phyloP scores from a whole-genome alignment of 768 basidiomycete genomes.

The Rhodotorula graminis region DNA sequence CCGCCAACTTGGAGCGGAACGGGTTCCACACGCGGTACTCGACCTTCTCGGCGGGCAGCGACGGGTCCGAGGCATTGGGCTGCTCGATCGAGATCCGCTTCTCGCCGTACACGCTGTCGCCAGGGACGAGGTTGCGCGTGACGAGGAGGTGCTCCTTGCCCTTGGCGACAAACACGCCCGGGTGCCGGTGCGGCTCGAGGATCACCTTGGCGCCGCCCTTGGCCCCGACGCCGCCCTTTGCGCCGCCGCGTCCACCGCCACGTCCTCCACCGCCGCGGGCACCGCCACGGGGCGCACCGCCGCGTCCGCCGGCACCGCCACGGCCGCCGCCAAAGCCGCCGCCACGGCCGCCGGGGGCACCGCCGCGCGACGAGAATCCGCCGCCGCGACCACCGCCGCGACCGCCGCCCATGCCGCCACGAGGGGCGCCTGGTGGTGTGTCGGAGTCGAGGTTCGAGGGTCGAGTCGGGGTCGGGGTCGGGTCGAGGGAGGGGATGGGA shows the following conservation, averaged over 20 bases:
- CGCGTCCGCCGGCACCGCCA: not conserved
- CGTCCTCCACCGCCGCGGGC: slow-evolving; percentile 39
- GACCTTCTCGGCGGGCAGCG: slow-evolving; percentile 61
- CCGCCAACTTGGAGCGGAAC: slow-evolving; percentile 92
- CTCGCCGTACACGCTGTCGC: slow-evolving; percentile 97
- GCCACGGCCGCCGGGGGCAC: slow-evolving; percentile 41
- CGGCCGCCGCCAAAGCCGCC: slow-evolving; percentile 42
- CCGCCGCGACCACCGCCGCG: slow-evolving; percentile 49
- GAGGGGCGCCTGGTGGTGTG: not conserved
- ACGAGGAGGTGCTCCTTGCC: slow-evolving; percentile 96
- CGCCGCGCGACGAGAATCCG: slow-evolving; percentile 50
- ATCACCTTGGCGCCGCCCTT: slow-evolving; percentile 83
- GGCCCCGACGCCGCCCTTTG: slow-evolving; percentile 65
- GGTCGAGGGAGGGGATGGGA: too few species aligned
- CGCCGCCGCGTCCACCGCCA: slow-evolving; percentile 52
- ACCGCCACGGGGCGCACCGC: slow-evolving; percentile 2
- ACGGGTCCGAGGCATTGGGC: slow-evolving; percentile 47
- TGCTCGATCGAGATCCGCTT: slow-evolving; percentile 86
- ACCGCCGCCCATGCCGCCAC: slow-evolving; percentile 47
- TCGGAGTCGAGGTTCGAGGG: not conserved
- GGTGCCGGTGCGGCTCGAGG: slow-evolving; percentile 89
- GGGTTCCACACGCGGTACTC: slow-evolving; percentile 99
- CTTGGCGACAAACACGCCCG: slow-evolving; percentile 87
- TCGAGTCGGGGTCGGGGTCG: not conserved
- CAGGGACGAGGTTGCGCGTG: slow-evolving; percentile 95